Evolutionary conservation across 768 basidiomycete genomes (phyloP), one percentile per base, ranked within the genome.

Genomic region (Mycena metata): DNA sequence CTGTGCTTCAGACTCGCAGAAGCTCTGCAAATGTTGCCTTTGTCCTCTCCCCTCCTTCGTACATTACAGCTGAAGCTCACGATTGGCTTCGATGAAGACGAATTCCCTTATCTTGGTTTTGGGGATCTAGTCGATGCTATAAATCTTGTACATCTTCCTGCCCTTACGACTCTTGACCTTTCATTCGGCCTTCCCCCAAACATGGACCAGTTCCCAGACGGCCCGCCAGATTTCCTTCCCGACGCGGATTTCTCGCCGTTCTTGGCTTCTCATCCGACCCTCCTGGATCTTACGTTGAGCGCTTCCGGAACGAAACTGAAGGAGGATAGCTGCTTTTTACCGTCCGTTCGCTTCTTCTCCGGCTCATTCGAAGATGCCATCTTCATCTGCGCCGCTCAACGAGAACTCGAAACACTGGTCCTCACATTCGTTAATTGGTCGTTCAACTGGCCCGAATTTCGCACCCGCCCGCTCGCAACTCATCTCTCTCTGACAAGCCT

Each of bases 11-110:
- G 42, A 8, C 30, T 58, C 16, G 56, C 24, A 33, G 56, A 58
- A 33, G 56, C 56, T 33, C 5, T 58, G n/a, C 56, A 58, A 21
- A 58, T 58, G 56, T 21, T 58, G 30, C 42, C 56, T 17, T 58
- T 17, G 24, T 58, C 56, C 17, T 58, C 56, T 21, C 56, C 56
- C 15, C 56, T 24, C n/a, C 56, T 58, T 19, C 23, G 42, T 24
- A 33, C 41, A 10, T 24, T 55, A 6, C 35, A 9, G 13, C 21
- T 55, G n/a, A 39, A 55, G 12, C 35, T 55, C 9, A 12, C 12
- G 13, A 45, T 45, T 19, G 0, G 30, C 15, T 54, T 17, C 17
- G 21, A 55, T 30, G 60, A 62, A 1, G 9, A 42, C 5, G 36
- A 43, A 7, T 54, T 54, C 23, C 39, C 51, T 6, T 36, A 16